Conservation (phyloP, 2,329 filamentous ascomycete genomes). For the Ascochyta rabiei region DNA sequence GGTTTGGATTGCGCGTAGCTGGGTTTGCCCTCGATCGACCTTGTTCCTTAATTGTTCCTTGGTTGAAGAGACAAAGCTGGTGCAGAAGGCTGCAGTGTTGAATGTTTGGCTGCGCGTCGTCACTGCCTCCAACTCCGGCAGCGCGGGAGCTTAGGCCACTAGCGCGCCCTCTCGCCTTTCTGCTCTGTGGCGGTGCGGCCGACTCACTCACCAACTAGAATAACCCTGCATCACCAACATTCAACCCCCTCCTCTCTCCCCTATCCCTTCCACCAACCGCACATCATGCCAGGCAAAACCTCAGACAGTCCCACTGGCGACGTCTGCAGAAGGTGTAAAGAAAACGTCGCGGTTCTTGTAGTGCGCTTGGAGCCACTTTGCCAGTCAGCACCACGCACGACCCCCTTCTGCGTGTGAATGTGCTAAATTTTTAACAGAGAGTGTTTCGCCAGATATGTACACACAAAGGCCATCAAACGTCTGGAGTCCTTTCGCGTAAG, state of each 20-base stretch:
- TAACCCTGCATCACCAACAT: constrained; percentile 1
- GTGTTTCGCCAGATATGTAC: constrained; percentile 81
- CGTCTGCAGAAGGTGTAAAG: constrained; percentile 64
- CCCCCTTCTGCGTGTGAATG: constrained; percentile 1
- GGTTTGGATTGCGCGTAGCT: neutral
- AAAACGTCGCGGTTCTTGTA: constrained; percentile 56
- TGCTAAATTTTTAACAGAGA: constrained; percentile 53
- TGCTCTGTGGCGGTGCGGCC: constrained; percentile 11
- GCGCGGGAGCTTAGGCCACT: constrained; percentile 8
- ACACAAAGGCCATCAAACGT: constrained; percentile 80
- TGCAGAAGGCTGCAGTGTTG: constrained; percentile 15
- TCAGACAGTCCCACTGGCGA: constrained; percentile 20
- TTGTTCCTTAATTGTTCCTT: neutral
- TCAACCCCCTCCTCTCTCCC: too few species aligned
- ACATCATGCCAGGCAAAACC: constrained; percentile 44
- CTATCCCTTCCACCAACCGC: constrained; percentile 12
- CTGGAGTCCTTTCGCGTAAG: constrained; percentile 68
- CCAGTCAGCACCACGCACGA: constrained; percentile 51
- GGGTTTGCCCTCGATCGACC: neutral
- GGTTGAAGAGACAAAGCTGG: constrained; percentile 1
- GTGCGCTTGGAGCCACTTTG: constrained; percentile 67
- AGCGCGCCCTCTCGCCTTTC: neutral
- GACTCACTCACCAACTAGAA: neutral
- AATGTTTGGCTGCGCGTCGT: constrained; percentile 32
- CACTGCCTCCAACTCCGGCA: constrained; percentile 16